Evolutionary conservation across 208 protist species (phyloP).

Genomic region (Leptomonas pyrrhocoris): DNA sequence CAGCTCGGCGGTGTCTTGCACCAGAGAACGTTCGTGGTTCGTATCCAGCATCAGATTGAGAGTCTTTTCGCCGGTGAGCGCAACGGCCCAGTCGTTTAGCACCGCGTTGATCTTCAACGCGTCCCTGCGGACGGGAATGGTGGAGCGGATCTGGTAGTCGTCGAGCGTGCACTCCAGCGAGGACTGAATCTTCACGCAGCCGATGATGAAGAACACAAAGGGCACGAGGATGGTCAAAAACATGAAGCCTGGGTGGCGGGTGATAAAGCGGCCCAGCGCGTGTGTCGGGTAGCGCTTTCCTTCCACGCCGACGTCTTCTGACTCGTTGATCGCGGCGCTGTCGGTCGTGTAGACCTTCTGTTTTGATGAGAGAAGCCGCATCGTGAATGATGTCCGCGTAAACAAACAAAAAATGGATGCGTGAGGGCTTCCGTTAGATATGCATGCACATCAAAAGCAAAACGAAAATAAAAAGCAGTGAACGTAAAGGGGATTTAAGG

Average conservation of each 20-base stretch:
- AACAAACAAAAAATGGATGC: too few relatives aligned
- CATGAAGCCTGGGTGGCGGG: slow-evolving; percentile 23
- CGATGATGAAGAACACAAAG: slow-evolving; percentile 46
- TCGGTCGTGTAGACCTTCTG: slow-evolving; percentile 50
- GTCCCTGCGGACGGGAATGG: slow-evolving; percentile 21
- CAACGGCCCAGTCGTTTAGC: slow-evolving; percentile 23
- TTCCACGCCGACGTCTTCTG: slow-evolving; percentile 46
- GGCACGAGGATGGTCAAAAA: slow-evolving; percentile 37
- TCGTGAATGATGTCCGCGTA: background rate
- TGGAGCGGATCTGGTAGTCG: slow-evolving; percentile 47
- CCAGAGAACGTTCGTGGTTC: slow-evolving; percentile 16
- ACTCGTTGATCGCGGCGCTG: slow-evolving; percentile 27
- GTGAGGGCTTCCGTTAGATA: too few relatives aligned
- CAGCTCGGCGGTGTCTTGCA: slow-evolving; percentile 39
- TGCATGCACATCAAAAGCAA: too few relatives aligned
- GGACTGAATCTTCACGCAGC: slow-evolving; percentile 17
- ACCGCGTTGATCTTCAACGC: slow-evolving; percentile 20
- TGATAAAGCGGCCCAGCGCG: slow-evolving; percentile 26
- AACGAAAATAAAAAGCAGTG: too few relatives aligned
- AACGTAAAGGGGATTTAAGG: too few relatives aligned
- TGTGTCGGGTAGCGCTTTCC: slow-evolving; percentile 53
- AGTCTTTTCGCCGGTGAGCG: slow-evolving; percentile 14
- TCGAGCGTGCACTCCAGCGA: slow-evolving; percentile 34
- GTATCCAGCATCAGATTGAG: slow-evolving; percentile 14
- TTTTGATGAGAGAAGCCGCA: slow-evolving; percentile 25